phyloP scores from a whole-genome alignment of 1,284 basidiomycete genomes.

The Sanghuangporus sanghuang region DNA sequence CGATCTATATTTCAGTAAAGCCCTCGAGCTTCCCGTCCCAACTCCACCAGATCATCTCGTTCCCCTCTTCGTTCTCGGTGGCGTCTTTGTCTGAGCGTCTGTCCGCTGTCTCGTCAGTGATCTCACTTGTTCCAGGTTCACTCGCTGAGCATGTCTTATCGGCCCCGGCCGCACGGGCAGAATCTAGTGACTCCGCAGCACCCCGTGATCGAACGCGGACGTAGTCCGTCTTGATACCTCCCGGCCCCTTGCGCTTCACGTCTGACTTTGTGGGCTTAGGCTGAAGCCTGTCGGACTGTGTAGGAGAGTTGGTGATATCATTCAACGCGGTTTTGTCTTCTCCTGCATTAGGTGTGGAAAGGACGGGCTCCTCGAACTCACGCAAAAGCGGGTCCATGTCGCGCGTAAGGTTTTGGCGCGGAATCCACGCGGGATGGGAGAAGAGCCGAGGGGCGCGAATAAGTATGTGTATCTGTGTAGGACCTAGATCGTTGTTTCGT shows the following conservation, averaged over 20 bases:
- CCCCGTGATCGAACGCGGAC: slow-evolving; percentile 43
- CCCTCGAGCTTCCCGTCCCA: slow-evolving; percentile 19
- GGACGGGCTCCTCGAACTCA: slow-evolving; percentile 31
- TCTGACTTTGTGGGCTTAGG: background rate
- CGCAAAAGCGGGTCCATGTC: slow-evolving; percentile 35
- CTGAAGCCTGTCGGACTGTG: no score
- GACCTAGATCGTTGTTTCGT: slow-evolving; percentile 34
- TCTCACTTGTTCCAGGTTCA: background rate
- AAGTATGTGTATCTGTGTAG: slow-evolving; percentile 65
- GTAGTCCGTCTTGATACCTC: slow-evolving; percentile 46
- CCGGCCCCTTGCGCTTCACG: slow-evolving; percentile 12
- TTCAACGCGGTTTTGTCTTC: background rate
- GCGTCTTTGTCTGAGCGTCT: slow-evolving; percentile 13
- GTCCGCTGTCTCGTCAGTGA: background rate
- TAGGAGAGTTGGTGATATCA: slow-evolving; percentile 9
- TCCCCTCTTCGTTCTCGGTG: slow-evolving; percentile 1
- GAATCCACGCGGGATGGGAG: slow-evolving; percentile 65
- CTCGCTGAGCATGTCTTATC: background rate
- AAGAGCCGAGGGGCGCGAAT: slow-evolving; percentile 69
- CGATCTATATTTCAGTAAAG: slow-evolving; percentile 10
- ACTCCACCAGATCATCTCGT: slow-evolving; percentile 18
- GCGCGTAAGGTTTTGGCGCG: slow-evolving; percentile 50
- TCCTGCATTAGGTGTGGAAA: background rate
- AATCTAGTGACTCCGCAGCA: background rate
- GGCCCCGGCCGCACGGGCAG: background rate